Evolutionary conservation across 2,329 filamentous ascomycete genomes (phyloP).

Genomic region (Penicillium sumatraense): DNA sequence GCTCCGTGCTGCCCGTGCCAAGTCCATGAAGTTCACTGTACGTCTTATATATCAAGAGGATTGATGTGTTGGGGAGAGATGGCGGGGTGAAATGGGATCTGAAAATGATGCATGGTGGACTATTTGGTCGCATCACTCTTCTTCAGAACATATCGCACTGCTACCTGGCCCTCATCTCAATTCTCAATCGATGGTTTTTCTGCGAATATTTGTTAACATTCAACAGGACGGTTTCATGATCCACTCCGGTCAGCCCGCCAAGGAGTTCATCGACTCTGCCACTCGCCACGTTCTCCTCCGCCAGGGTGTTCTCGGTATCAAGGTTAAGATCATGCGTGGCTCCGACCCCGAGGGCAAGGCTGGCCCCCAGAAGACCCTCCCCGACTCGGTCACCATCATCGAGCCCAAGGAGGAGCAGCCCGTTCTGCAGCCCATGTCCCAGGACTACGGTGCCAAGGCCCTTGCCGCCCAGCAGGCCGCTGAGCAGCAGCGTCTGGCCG

Average conservation of each 20-base stretch:
- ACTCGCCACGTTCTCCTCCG: conserved; percentile 99
- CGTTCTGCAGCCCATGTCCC: conserved; percentile 91
- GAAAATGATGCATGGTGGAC: neutral
- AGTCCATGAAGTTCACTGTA: conserved; percentile 99
- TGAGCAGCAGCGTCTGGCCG: conserved; percentile 61
- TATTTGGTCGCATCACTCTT: neutral
- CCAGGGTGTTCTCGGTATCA: conserved; percentile 99
- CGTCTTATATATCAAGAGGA: conserved; percentile 32
- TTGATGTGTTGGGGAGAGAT: neutral
- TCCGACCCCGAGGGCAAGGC: conserved; percentile 99
- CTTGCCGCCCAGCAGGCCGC: conserved; percentile 63
- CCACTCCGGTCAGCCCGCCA: conserved; percentile 99
- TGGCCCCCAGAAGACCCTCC: conserved; percentile 94
- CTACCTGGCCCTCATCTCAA: neutral
- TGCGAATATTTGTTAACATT: conserved; percentile 11
- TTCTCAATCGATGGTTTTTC: neutral
- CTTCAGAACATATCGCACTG: neutral
- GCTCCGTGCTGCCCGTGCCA: conserved; percentile 97
- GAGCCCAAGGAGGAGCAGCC: conserved; percentile 99
- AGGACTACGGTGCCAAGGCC: conserved; percentile 98
- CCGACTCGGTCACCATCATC: conserved; percentile 98
- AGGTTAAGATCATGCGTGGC: conserved; percentile 99
- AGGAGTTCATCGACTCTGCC: conserved; percentile 98
- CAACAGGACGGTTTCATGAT: conserved; percentile 97
- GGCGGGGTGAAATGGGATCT: no score